Evolutionary conservation across 345 rosid genomes (phyloP).

Genomic region (Sonneratia alba): DNA sequence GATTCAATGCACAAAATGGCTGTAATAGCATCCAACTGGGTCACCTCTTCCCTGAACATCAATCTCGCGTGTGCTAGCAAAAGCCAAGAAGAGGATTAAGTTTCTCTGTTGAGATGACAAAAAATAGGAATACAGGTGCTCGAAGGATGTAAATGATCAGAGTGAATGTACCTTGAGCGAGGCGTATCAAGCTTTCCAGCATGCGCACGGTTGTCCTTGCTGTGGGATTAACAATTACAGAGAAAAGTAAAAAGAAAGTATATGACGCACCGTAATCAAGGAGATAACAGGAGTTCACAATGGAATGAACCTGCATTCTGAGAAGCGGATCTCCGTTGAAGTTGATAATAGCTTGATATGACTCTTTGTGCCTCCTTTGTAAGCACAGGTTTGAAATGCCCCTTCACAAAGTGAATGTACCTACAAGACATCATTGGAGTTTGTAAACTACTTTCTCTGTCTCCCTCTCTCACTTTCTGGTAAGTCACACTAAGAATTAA

Average conservation of each 20-base stretch:
- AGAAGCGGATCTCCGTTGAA: conserved; percentile 85
- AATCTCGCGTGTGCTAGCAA: conserved; percentile 86
- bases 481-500: not conserved
- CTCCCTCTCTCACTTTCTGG: not conserved
- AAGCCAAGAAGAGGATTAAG: conserved; percentile 3
- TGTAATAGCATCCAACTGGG: conserved; percentile 69
- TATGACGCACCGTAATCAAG: not conserved
- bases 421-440: conserved; percentile 26
- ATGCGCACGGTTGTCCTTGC: conserved; percentile 96
- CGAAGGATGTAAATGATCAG: not conserved
- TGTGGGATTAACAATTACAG: conserved; percentile 23
- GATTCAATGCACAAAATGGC: conserved; percentile 90
- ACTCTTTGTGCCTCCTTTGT: conserved; percentile 83
- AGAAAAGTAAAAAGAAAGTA: not conserved
- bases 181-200: conserved; percentile 92
- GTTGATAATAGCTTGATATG: conserved; percentile 87
- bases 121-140: not conserved
- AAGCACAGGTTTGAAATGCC: conserved; percentile 63
- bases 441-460: not conserved
- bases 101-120: not conserved
- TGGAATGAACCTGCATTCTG: conserved; percentile 65
- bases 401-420: conserved; percentile 76
- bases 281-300: conserved; percentile 2
- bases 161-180: conserved; percentile 68
- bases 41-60: conserved; percentile 91